These are phyloP conservation scores for Cardamine occulta DNA, from an alignment of 345 rosid species.

Conservation along the genomic window DNA sequence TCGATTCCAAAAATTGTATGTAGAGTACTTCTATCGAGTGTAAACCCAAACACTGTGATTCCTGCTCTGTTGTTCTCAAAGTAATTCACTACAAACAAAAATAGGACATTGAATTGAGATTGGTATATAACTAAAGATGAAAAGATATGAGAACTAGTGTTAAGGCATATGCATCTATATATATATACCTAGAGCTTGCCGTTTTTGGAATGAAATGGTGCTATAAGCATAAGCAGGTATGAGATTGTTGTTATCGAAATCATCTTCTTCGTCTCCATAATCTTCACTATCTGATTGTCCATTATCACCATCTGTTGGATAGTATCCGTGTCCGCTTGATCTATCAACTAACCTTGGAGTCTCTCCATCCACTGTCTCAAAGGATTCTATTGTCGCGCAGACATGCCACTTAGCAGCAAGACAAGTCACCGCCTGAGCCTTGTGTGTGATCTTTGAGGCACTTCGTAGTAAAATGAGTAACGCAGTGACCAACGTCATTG, in stretches of 20 bases:
- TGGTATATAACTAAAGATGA: not conserved
- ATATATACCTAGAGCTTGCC: constrained; percentile 82
- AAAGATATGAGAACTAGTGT: constrained; percentile 10
- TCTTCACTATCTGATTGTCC: constrained; percentile 58
- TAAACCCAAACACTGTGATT: constrained; percentile 83
- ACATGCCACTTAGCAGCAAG: constrained; percentile 96
- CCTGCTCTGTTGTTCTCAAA: constrained; percentile 94
- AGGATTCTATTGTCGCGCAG: constrained; percentile 77
- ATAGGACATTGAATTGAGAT: not conserved
- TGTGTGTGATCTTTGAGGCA: constrained; percentile 94
- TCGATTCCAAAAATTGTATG: constrained; percentile 86
- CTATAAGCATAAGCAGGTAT: constrained; percentile 74
- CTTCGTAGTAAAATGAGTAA: constrained; percentile 71
- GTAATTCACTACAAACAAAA: constrained; percentile 64
- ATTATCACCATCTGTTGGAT: constrained; percentile 47
- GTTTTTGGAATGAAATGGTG: constrained; percentile 85
- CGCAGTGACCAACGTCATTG: constrained; percentile 70
- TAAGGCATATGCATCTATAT: not conserved
- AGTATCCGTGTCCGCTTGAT: constrained; percentile 29
- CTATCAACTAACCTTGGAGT: constrained; percentile 54
- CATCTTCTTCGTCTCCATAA: constrained; percentile 82
- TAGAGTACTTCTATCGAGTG: constrained; percentile 74
- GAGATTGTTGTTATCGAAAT: constrained; percentile 66
- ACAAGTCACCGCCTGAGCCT: constrained; percentile 81
- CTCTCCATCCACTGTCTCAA: constrained; percentile 66